Conservation (phyloP, 768 basidiomycete species). For the Boletus pseudo-olivaceus region DNA sequence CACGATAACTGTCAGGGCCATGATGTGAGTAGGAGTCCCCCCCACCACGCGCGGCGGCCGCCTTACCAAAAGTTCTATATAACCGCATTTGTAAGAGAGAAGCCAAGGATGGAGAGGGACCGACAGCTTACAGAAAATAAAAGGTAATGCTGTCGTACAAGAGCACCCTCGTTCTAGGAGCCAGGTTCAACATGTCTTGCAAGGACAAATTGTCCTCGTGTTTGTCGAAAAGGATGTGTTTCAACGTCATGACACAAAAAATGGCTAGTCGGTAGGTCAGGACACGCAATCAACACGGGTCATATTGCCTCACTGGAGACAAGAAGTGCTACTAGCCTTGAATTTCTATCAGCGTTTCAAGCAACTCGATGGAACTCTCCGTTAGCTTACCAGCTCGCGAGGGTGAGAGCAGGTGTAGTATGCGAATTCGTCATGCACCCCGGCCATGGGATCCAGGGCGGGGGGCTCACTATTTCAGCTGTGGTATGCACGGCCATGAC, state of each 20-base stretch:
- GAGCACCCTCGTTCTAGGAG: constrained; percentile 3
- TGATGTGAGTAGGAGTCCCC: neutral
- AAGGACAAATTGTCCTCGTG: neutral
- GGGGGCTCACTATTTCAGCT: constrained; percentile 12
- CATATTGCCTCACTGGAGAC: constrained; percentile 15
- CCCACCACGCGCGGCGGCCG: neutral
- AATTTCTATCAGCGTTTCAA: neutral
- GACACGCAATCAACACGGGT: neutral
- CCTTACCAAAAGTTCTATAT: constrained; percentile 18
- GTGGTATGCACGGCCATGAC: constrained; percentile 16
- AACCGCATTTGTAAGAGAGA: neutral
- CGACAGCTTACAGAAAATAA: constrained; percentile 14
- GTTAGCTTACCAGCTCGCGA: constrained; percentile 19
- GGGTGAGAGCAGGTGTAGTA: constrained; percentile 15
- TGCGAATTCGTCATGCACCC: constrained; percentile 13
- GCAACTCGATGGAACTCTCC: neutral
- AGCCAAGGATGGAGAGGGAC: neutral
- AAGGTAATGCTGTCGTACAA: constrained; percentile 12
- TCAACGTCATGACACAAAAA: constrained; percentile 19
- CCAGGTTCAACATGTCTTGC: neutral
- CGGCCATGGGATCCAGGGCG: constrained; percentile 11
- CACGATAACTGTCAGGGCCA: constrained; percentile 5
- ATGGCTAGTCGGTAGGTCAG: constrained; percentile 10
- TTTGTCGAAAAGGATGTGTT: neutral
- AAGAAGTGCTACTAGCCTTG: constrained; percentile 17